Conservation (phyloP, 2,329 filamentous ascomycete genomes). For the Hortaea sp. region DNA sequence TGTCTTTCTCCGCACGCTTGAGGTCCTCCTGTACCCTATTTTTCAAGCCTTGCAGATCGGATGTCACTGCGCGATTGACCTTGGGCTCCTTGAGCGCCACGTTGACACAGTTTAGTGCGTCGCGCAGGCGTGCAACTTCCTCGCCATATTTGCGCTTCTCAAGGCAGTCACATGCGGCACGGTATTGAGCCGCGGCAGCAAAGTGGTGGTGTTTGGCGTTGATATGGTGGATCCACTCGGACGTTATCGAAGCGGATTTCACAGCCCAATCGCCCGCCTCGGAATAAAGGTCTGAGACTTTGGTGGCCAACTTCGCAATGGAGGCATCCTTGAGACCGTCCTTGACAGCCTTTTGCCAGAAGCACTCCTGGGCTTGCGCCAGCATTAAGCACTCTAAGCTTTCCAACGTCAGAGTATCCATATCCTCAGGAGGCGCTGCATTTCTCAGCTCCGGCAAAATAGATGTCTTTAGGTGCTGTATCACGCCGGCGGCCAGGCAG, state of each 20-base stretch:
- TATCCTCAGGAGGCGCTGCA: constrained; percentile 74
- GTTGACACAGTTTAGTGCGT: constrained; percentile 71
- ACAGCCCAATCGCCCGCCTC: constrained; percentile 75
- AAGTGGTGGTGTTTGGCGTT: constrained; percentile 97
- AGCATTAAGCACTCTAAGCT: constrained; percentile 75
- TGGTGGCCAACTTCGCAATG: constrained; percentile 81
- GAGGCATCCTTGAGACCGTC: constrained; percentile 85
- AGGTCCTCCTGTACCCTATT: constrained; percentile 74
- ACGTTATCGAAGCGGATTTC: constrained; percentile 80
- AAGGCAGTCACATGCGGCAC: constrained; percentile 79
- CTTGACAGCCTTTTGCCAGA: constrained; percentile 95
- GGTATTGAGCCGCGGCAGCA: constrained; percentile 85
- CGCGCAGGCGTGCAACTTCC: constrained; percentile 76
- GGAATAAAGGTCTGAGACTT: constrained; percentile 85
- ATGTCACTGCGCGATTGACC: constrained; percentile 69
- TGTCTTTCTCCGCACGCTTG: constrained; percentile 89
- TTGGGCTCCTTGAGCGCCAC: constrained; percentile 78
- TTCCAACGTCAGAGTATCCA: constrained; percentile 81
- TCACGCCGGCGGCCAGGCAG: constrained; percentile 73
- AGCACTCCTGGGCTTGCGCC: constrained; percentile 92
- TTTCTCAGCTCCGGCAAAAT: constrained; percentile 75
- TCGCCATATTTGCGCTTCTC: constrained; percentile 94
- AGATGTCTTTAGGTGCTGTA: constrained; percentile 64
- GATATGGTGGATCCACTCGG: constrained; percentile 96
- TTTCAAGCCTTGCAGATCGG: constrained; percentile 76